phyloP scores from a whole-genome alignment of 495 filamentous ascomycete species.

The Lophium mytilinum region DNA sequence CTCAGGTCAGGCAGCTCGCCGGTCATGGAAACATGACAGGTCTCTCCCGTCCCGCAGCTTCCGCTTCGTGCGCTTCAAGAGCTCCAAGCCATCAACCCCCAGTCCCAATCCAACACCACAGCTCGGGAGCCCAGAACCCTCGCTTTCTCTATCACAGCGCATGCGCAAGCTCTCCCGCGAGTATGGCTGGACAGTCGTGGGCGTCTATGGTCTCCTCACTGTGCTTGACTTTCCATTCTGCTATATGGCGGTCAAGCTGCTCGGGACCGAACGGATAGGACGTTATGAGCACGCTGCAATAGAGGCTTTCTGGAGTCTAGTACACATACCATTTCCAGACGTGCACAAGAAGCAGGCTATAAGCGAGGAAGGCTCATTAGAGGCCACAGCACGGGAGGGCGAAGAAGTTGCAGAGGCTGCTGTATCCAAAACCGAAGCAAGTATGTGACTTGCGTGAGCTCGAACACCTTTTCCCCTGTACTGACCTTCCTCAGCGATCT shows the following conservation, averaged over 20 bases:
- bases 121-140: conserved; percentile 24
- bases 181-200: conserved; percentile 91
- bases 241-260: conserved; percentile 71
- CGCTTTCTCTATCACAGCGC: conserved; percentile 54
- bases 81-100: conserved; percentile 16
- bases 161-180: conserved; percentile 79
- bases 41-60: conserved; percentile 8
- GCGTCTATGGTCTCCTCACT: conserved; percentile 75
- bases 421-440: conserved; percentile 38
- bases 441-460: conserved; percentile 36
- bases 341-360: conserved; percentile 13
- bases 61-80: conserved; percentile 22
- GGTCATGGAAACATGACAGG: background rate
- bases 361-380: conserved; percentile 5
- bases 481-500: conserved; percentile 45
- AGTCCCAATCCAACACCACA: conserved; percentile 27
- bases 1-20: background rate
- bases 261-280: conserved; percentile 82
- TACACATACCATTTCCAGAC: conserved; percentile 42
- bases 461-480: background rate
- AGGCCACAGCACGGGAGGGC: conserved; percentile 13
- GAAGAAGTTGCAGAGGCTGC: conserved; percentile 31
- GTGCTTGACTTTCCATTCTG: conserved; percentile 93
- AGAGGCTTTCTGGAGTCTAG: conserved; percentile 34
- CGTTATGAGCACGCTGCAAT: conserved; percentile 43